Evolutionary conservation across 1,284 basidiomycete species (phyloP).

Genomic region (Trichosporon faecale): DNA sequence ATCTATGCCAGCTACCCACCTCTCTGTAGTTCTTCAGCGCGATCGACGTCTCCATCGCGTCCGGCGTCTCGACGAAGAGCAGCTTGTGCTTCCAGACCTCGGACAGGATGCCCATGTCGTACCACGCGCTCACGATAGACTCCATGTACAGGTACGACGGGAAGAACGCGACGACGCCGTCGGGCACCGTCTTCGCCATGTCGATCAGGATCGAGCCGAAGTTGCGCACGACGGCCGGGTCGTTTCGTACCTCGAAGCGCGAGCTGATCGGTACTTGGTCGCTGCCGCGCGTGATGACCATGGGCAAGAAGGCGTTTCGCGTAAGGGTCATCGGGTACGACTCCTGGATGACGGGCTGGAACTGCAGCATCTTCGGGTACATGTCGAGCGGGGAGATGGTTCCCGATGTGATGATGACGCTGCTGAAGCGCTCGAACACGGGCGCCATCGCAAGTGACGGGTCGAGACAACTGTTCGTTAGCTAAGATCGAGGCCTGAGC

Average conservation of each 20-base stretch:
- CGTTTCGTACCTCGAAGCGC: conserved; percentile 98
- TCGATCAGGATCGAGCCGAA: conserved; percentile 98
- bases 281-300: conserved; percentile 95
- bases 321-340: conserved; percentile 98
- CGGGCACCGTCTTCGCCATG: conserved; percentile 95
- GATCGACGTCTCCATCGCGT: conserved; percentile 97
- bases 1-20: conserved; percentile 55
- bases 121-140: conserved; percentile 98
- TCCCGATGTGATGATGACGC: conserved; percentile 97
- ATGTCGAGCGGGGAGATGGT: conserved; percentile 98
- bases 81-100: conserved; percentile 99
- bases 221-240: conserved; percentile 97
- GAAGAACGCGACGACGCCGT: conserved; percentile 99
- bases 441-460: conserved; percentile 97
- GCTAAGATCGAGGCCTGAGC: neutral
- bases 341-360: conserved; percentile 95
- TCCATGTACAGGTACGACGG: conserved; percentile 99
- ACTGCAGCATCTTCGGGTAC: conserved; percentile 99
- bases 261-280: conserved; percentile 99
- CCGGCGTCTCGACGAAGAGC: conserved; percentile 98
- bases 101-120: conserved; percentile 99
- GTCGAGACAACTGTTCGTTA: conserved; percentile 74
- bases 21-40: conserved; percentile 95
- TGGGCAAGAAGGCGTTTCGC: conserved; percentile 93
- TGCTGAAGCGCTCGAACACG: conserved; percentile 96